Percentiles rank a stretch among this genome's conserved stretches.
Evolutionary conservation across 2,329 filamentous ascomycete genomes (phyloP).

Genomic region (Pseudogymnoascus sp.): DNA sequence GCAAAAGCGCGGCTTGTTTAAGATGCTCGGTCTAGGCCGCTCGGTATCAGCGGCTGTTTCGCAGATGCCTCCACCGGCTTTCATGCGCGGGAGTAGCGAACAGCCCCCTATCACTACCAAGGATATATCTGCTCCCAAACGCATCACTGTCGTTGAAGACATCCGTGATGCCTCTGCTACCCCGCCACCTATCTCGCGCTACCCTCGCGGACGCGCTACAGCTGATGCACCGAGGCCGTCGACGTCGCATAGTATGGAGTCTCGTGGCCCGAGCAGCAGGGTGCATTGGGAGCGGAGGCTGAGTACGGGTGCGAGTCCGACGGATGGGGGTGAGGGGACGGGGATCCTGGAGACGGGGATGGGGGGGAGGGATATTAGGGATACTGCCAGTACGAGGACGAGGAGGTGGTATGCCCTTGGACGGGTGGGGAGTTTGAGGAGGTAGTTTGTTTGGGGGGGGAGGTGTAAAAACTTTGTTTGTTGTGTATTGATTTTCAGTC

Average conservation of each 20-base stretch:
- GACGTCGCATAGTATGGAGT: constrained; percentile 2
- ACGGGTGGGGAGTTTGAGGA: background rate
- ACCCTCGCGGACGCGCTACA: background rate
- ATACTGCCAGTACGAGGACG: background rate
- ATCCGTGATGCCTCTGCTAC: background rate
- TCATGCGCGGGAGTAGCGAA: background rate
- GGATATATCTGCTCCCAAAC: background rate
- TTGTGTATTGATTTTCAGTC: background rate
- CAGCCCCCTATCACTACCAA: background rate
- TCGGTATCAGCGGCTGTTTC: background rate
- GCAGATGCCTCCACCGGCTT: background rate
- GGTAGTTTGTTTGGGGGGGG: background rate
- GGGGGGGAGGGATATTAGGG: background rate
- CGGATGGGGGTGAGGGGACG: background rate
- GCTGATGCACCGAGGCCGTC: background rate
- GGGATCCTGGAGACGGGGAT: background rate
- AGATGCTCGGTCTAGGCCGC: background rate
- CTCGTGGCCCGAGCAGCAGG: background rate
- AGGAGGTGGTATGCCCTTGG: constrained; percentile 8
- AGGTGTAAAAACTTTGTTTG: background rate
- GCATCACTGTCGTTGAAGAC: background rate
- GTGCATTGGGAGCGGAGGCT: background rate
- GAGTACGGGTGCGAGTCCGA: background rate
- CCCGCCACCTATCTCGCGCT: background rate
- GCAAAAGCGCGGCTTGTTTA: background rate